A percentile compares a stretch with the other conserved stretches of the same genome.
Evolutionary conservation across 495 filamentous ascomycete genomes (phyloP).

Genomic region (Trichoderma erinaceum): DNA sequence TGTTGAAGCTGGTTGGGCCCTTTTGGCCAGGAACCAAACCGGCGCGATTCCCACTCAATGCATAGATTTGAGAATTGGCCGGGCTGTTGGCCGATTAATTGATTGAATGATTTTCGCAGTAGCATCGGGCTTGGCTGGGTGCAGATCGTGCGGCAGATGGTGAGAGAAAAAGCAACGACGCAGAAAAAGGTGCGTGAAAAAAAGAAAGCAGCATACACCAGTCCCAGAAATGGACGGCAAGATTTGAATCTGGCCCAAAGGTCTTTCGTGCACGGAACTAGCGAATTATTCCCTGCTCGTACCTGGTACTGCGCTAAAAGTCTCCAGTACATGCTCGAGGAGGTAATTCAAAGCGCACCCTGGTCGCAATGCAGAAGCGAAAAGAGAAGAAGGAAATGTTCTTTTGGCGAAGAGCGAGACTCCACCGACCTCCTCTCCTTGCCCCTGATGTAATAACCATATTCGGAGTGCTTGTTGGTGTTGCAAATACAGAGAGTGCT

Average conservation of each 20-base stretch:
- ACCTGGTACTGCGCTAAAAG: too few relatives aligned
- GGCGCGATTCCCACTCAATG: background rate
- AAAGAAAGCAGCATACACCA: too few relatives aligned
- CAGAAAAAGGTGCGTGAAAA: background rate
- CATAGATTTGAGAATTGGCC: background rate
- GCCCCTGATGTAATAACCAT: conserved; percentile 8
- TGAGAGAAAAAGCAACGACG: background rate
- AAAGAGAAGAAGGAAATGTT: background rate
- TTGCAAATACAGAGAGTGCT: too few relatives aligned
- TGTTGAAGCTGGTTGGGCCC: background rate
- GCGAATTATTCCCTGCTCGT: too few relatives aligned
- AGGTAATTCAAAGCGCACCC: background rate
- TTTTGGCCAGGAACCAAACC: background rate
- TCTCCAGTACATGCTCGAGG: too few relatives aligned
- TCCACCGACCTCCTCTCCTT: background rate
- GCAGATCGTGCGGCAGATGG: background rate
- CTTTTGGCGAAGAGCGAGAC: background rate
- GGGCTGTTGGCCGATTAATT: background rate
- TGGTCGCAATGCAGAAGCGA: background rate
- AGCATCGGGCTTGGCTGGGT: background rate
- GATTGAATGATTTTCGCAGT: background rate
- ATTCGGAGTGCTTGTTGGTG: too few relatives aligned
- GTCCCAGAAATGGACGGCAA: too few relatives aligned
- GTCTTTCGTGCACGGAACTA: too few relatives aligned
- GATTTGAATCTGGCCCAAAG: too few relatives aligned